Evolutionary conservation across 75 land plant genomes (phyloP), one percentile per base, ranked within the genome.

Genomic region (Cryptomeria japonica): DNA sequence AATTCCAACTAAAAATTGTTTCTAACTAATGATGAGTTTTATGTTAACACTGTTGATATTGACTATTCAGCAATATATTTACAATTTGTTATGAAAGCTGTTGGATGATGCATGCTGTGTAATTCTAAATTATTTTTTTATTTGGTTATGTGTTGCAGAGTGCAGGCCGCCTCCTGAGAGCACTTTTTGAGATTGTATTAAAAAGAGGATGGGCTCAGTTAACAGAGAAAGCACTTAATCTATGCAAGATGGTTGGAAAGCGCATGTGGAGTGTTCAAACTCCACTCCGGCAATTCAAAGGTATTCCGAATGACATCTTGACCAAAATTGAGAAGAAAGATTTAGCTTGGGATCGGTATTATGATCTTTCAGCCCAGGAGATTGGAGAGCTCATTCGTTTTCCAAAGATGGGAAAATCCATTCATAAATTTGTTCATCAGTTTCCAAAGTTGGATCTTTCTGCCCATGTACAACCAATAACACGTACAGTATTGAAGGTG

Each of bases 221-320:
- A 51, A 51, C 55, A 51, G 55, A 51, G 55, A 51, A 51, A 51
- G 55, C 55, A 14, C 55, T 51, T 51, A 51, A 51, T 12, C 16
- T 51, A 12, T 51, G 55, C 55, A 51, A 51, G 55, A 51, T 51
- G 99, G 96, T 96, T 39, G 86, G 83, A 39, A 93, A 93, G 91
- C 93, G 98, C 31, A 95, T 98, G 99, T 98, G 99, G 99, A 96
- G 93, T 88, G 97, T 95, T 88, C 99, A 98, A 87, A 96, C 99
- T 36, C 99, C 99, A 5, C 91, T 98, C 56, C 96, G 99, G 46
- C 99, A 98, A 76, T 98, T 98, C 91, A 90, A 87, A 87, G 98
- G 96, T 11, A 94, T 96, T n/a, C 95, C 97, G 76, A 98, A 92
- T 91, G 96, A 95, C 31, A 93, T 96, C 4, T 88, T 98, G 68